Base-by-base conservation (phyloP, 768 basidiomycete genomes). In the Tulasnella sp. region DNA sequence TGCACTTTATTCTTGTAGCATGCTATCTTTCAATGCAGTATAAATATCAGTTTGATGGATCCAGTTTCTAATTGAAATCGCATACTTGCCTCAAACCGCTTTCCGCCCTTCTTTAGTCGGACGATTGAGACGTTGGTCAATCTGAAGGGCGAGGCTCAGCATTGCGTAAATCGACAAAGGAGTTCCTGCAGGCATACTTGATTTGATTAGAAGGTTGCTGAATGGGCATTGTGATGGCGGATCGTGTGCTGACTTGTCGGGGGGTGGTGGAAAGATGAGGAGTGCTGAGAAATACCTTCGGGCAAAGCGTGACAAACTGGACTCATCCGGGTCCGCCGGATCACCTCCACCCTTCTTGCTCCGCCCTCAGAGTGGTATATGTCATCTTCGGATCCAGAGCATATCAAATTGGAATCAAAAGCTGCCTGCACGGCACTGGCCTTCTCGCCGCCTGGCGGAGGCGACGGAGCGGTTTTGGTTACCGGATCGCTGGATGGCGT, bases 1-100 rank as follows among this genome's bases (percentile, higher is more conserved):
- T 96, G 94, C 37, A 99, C 98, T 85, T 98, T 98, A 85, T 99
- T 99, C 87, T 98, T 97, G 87, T 99, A 99, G 85, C 96, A 98
- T 48, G 98, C 97, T 82, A 99, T 93, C 97, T 92, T 80, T 37
- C 9, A 23, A 20, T 46, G 37, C 9, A 23, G 16, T 10, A 13
- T 5, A 32, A 16, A n/a, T 29, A 10, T 44, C 37, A 71, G 18
- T 37, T 23, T n/a, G 23, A 11, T 20, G 42, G 0, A 37, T 20
- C 16, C 39, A 7, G 29, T 1, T 1, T 16, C 13, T 18, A 7
- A 39, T 26, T 0, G 15, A 37, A 42, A 15, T 32, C 6, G n/a
- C 81, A 95, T 16, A 61, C 57, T 23, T 61, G 57, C 96, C 88
- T 99, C 98, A 83, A 98, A 99, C 72, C 98, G 91, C 85, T 98